Evolutionary conservation across 805 yeast species (phyloP), one percentile per base, ranked within the genome.

Genomic region (Saccharomycopsis selenospora): DNA sequence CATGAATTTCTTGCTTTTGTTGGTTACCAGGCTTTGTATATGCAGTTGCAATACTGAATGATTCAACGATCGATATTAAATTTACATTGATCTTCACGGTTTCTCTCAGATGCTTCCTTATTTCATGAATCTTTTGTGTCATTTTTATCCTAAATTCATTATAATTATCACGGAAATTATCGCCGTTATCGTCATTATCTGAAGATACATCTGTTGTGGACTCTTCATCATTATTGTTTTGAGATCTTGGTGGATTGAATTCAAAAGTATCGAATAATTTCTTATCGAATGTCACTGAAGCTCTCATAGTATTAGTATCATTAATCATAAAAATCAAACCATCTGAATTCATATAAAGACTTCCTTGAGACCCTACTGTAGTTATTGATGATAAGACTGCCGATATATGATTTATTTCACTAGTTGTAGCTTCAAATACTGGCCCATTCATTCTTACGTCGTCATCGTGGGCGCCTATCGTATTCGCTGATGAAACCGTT

Each of bases 311-410:
- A 57, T 72, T 75, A 22, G 69, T 68, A 47, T 69, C 72, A 40
- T 69, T 73, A 3, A 77, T 69, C 10, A 71, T 68, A 58, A 80
- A 73, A 24, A 73, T 68, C 10, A 80, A 54, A 0, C 84, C 85
- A 42, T 75, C 75, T 1, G 63, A 57, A 17, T 75, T 72, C 41
- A 79, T 70, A 11, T 61, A 62, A n/a, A 75, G 60, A 14, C 69
- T 52, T 11, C 69, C 74, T 40, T 65, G 62, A 18, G 60, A 56
- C 7, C 72, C 70, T 36, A 72, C 68, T 2, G 70, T 61, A 3
- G 68, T 59, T 2, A 76, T 56, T 20, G 79, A 67, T 29, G 62
- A 62, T 40, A 76, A 59, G 3, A 77, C 72, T 2, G 69, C 66
- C 1, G 75, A 65, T 4, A 76, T 67, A 50, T 76, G 79, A 7